Conservation (phyloP, 2,329 filamentous ascomycete species). For the Fusarium falciforme region DNA sequence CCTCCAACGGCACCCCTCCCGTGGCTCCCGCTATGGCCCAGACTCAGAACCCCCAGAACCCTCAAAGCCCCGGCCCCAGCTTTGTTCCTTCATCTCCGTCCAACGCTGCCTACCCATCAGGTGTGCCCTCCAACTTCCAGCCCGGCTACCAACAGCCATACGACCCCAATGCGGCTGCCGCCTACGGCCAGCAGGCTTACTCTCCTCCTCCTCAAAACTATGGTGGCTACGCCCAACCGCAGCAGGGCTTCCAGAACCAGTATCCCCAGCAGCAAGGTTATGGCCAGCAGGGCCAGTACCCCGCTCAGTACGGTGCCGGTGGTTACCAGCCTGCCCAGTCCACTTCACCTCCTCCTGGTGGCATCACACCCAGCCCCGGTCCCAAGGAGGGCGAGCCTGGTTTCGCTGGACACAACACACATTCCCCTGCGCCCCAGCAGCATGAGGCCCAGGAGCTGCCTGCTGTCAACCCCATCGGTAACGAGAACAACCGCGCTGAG, state of each 20-base stretch:
- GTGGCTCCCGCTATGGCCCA: slow-evolving; percentile 35
- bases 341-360: slow-evolving; percentile 44
- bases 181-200: slow-evolving; percentile 38
- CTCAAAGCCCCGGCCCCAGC: slow-evolving; percentile 36
- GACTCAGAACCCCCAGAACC: slow-evolving; percentile 12
- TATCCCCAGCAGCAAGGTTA: slow-evolving; percentile 38
- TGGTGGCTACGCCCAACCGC: slow-evolving; percentile 36
- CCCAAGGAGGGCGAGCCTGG: slow-evolving; percentile 29
- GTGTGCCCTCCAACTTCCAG: slow-evolving; percentile 42
- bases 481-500: slow-evolving; percentile 49
- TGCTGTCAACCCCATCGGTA: slow-evolving; percentile 45
- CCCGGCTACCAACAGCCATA: slow-evolving; percentile 42
- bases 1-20: slow-evolving; percentile 18
- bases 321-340: slow-evolving; percentile 36
- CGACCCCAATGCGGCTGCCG: slow-evolving; percentile 36
- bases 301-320: slow-evolving; percentile 34
- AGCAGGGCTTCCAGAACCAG: slow-evolving; percentile 29
- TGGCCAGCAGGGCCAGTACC: slow-evolving; percentile 39
- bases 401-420: slow-evolving; percentile 9
- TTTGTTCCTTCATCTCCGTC: slow-evolving; percentile 38
- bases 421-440: slow-evolving; percentile 7
- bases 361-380: slow-evolving; percentile 46
- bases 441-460: slow-evolving; percentile 43
- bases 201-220: slow-evolving; percentile 33
- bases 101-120: slow-evolving; percentile 41